Conservation (phyloP, 2,329 filamentous ascomycete species). For the Ophiocordyceps robertsii region DNA sequence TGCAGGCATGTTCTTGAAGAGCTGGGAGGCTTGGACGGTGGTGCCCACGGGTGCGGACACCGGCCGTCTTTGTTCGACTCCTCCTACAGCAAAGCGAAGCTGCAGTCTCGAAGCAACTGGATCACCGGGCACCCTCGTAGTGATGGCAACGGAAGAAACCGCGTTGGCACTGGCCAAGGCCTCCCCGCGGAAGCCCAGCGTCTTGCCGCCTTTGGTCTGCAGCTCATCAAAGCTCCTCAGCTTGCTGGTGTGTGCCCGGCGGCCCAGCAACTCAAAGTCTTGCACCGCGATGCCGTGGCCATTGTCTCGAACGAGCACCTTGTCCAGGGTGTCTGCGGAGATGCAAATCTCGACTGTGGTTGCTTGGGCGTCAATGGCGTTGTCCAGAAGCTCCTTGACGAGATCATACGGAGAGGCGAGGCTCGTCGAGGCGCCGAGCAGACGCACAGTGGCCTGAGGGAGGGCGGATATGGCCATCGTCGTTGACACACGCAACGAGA, state of each 20-base stretch:
- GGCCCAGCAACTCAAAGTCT: slow-evolving; percentile 50
- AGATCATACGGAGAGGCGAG: slow-evolving; percentile 47
- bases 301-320: slow-evolving; percentile 59
- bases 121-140: slow-evolving; percentile 49
- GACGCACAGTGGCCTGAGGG: slow-evolving; percentile 32
- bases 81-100: slow-evolving; percentile 21
- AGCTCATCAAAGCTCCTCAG: slow-evolving; percentile 51
- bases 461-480: slow-evolving; percentile 37
- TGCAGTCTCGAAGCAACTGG: slow-evolving; percentile 38
- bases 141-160: slow-evolving; percentile 46
- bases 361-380: slow-evolving; percentile 59
- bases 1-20: slow-evolving; percentile 51
- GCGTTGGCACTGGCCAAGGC: slow-evolving; percentile 54
- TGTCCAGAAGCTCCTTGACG: slow-evolving; percentile 68
- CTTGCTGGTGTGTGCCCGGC: slow-evolving; percentile 62
- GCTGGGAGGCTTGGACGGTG: slow-evolving; percentile 43
- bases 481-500: neutral
- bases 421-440: slow-evolving; percentile 46
- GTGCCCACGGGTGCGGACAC: slow-evolving; percentile 52
- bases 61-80: slow-evolving; percentile 15
- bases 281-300: slow-evolving; percentile 53
- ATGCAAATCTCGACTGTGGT: slow-evolving; percentile 52
- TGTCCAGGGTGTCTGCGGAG: slow-evolving; percentile 52
- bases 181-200: slow-evolving; percentile 65
- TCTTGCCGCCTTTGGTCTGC: slow-evolving; percentile 36